Base-by-base conservation (phyloP, 345 rosid genomes). In the Aethionema arabicum region DNA sequence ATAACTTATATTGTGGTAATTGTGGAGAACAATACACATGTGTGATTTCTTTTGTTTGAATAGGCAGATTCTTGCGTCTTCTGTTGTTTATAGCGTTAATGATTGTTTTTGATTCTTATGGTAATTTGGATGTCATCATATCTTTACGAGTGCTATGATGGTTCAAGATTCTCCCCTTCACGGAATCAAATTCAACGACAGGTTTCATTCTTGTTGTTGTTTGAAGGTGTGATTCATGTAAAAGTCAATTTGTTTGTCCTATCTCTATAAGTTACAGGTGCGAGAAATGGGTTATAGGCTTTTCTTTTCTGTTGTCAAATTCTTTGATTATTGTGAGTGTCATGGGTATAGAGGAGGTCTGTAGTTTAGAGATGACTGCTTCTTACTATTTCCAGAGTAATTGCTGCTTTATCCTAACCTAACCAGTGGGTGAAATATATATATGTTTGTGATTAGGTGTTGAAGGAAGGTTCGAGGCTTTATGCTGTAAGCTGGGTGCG, bases 401-500 rank as follows among this genome's bases (percentile, higher is more conserved):
- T 48, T 6, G 5, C 3, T 49, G 52, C 14, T 66, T 66, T 31
- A 8, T 49, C 16, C 32, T 43, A 29, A 55, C 59, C 55, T 63
- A 50, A 31, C 0, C 30, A 41, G 13, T 65, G 4, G 6, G 12
- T 21, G 46, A 69, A 61, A 13, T 54, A 11, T 36, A 10, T 4
- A 38, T 5, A 21, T 52, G 6, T 55, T 72, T 66, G 57, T 12
- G 45, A 52, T 49, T 67, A 89, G 96, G 80, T 93, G 62, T 50
- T 93, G 73, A 93, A 85, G 76, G 87, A 87, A 79, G 99, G 97
- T 8, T 81, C 95, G 7, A 82, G 91, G 85, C 91, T 93, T 38
- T 93, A 93, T 76, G 86, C 74, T 46, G 95, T 88, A 0, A 93
- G 99, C 63, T 87, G 97, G 99, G 87, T 90, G 7, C 66, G 99